Evolutionary conservation across 2,329 filamentous ascomycete genomes (phyloP), one percentile per base, ranked within the genome.

Genomic region (Fusarium multiceps): DNA sequence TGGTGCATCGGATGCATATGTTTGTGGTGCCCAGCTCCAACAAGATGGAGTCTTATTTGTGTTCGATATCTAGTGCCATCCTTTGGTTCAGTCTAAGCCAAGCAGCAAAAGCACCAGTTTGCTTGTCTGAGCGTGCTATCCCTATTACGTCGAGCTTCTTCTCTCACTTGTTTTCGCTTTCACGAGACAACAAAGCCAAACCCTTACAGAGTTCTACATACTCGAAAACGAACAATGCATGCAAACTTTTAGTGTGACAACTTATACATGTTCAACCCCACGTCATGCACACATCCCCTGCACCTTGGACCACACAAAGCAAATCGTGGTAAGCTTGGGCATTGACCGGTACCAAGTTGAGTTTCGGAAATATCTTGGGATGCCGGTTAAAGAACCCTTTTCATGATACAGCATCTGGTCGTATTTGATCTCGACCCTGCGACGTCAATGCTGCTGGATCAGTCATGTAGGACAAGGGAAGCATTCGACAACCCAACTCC

Each of bases 401-500:
- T 63, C 66, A 69, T 50, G 58, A 67, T 63, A 56, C 58, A 60
- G 55, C 51, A 42, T 50, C 45, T 64, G 21, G 40, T 43, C 21
- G 50, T 53, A n/a, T 53, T 41, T 18, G 23, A 42, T 42, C 37
- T 53, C 34, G 49, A 53, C 61, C 48, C 48, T 58, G 43, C 53
- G 42, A 62, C 68, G 58, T 32, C 23, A 56, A 63, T 45, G 54
- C 42, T 58, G 49, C 49, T 40, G 59, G 59, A 73, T 74, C 69
- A 75, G 54, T 64, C 46, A 60, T 67, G 61, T 68, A 70, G 55
- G 63, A 51, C 63, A 63, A 62, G 66, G 73, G 65, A 64, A 69
- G 59, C 61, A 61, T 72, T 62, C 23, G n/a, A 59, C 62, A 49
- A 30, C 65, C 37, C 63, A 64, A 53, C 43, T 55, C 59, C 49